Percentiles rank a stretch among this genome's conserved stretches.
These are phyloP conservation scores for Thalassiosira profunda DNA, from an alignment of 108 stramenopile species.

Conservation along the genomic window DNA sequence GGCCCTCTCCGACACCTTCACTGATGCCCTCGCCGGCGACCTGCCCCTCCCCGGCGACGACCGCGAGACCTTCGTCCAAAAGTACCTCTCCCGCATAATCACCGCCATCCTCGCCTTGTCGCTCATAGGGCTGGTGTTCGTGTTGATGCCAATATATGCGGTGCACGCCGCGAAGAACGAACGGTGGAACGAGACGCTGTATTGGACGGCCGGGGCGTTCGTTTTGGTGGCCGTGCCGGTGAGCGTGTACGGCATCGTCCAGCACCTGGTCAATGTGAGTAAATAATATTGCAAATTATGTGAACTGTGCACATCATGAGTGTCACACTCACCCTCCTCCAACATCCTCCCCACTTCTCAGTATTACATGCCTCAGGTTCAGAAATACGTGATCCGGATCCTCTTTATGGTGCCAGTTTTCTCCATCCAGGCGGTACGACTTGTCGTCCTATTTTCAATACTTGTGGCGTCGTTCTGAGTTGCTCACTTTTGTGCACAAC, in stretches of 20 bases:
- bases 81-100: slow-evolving; percentile 31
- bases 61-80: too few relatives aligned
- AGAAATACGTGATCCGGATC: slow-evolving; percentile 83
- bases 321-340: too few relatives aligned
- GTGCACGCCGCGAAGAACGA: slow-evolving; percentile 25
- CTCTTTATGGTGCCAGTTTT: slow-evolving; percentile 89
- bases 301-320: too few relatives aligned
- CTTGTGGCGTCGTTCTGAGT: too few relatives aligned
- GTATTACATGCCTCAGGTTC: slow-evolving; percentile 65
- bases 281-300: too few relatives aligned
- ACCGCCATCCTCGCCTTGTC: slow-evolving; percentile 27
- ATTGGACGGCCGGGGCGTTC: slow-evolving; percentile 33
- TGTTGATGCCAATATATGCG: slow-evolving; percentile 24
- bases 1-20: too few relatives aligned
- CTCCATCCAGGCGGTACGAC: slow-evolving; percentile 61
- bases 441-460: background rate
- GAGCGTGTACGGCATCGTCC: slow-evolving; percentile 36
- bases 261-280: slow-evolving; percentile 53
- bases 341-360: too few relatives aligned
- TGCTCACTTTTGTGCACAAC: too few relatives aligned
- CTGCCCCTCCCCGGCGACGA: too few relatives aligned
- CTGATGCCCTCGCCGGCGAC: too few relatives aligned
- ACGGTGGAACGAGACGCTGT: slow-evolving; percentile 24
- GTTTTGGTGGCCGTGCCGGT: slow-evolving; percentile 45
- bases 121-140: slow-evolving; percentile 22